A percentile compares a stretch with the other conserved stretches of the same genome.
Evolutionary conservation across 345 rosid genomes (phyloP).

Genomic region (Populus ilicifolia): DNA sequence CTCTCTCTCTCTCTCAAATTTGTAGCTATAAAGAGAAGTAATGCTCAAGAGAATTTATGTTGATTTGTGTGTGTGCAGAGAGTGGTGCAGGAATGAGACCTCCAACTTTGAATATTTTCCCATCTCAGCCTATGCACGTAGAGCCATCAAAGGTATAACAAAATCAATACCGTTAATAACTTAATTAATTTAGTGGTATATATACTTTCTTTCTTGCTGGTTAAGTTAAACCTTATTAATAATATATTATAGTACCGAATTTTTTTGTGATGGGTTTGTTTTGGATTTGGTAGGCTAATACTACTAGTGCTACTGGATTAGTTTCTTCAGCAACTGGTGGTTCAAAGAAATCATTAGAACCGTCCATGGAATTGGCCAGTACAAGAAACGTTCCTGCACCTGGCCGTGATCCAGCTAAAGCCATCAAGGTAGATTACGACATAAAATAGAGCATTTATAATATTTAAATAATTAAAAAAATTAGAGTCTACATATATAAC

Average conservation of each 20-base stretch:
- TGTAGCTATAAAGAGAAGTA: constrained; percentile 8
- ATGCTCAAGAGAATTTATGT: constrained; percentile 15
- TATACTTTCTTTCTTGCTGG: background rate
- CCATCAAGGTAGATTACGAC: constrained; percentile 28
- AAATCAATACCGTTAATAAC: constrained; percentile 13
- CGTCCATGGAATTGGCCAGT: constrained; percentile 32
- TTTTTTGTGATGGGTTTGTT: constrained; percentile 14
- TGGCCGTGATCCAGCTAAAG: constrained; percentile 31
- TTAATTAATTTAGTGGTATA: background rate
- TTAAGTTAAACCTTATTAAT: no score
- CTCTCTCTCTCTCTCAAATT: background rate
- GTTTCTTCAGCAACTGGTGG: constrained; percentile 29
- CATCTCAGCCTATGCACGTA: constrained; percentile 93
- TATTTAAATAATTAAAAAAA: background rate
- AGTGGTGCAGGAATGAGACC: constrained; percentile 70
- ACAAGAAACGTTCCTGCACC: constrained; percentile 25
- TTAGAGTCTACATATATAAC: constrained; percentile 1
- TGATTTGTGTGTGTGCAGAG: constrained; percentile 40
- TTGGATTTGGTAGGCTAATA: constrained; percentile 26
- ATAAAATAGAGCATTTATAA: background rate
- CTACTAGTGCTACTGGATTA: constrained; percentile 5
- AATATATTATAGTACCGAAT: background rate
- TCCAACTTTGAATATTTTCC: constrained; percentile 94
- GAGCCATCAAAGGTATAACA: constrained; percentile 45
- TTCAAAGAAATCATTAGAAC: constrained; percentile 39